Evolutionary conservation across 495 filamentous ascomycete genomes (phyloP).

Genomic region (Podospora conica): DNA sequence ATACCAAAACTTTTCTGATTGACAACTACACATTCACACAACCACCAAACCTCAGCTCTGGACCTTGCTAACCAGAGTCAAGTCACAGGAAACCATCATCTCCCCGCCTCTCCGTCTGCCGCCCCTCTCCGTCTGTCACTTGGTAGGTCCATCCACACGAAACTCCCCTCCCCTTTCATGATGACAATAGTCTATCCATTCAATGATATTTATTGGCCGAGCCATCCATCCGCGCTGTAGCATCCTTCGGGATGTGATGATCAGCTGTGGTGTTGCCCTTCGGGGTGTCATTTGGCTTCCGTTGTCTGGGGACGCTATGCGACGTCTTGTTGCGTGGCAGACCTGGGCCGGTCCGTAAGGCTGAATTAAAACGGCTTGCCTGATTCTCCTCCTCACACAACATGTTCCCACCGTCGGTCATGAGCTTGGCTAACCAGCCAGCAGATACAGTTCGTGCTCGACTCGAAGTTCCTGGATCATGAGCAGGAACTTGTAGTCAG

Average conservation of each 20-base stretch:
- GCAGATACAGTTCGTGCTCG: background rate
- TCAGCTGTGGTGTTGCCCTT: constrained; percentile 78
- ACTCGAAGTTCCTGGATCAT: background rate
- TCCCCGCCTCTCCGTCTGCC: too few species aligned
- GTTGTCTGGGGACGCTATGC: constrained; percentile 30
- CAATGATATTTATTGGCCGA: constrained; percentile 75
- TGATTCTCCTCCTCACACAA: constrained; percentile 22
- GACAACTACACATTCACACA: background rate
- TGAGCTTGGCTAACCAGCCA: constrained; percentile 5
- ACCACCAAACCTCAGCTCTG: constrained; percentile 5
- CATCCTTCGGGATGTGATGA: constrained; percentile 55
- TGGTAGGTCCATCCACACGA: background rate
- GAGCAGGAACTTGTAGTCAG: background rate
- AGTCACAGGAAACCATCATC: background rate
- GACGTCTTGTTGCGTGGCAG: constrained; percentile 40
- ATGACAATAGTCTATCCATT: constrained; percentile 99
- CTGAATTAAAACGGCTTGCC: constrained; percentile 49
- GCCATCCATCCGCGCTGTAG: constrained; percentile 77
- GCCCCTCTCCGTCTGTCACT: background rate
- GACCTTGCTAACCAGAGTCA: constrained; percentile 16
- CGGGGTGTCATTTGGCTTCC: constrained; percentile 43
- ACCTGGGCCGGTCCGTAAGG: constrained; percentile 37
- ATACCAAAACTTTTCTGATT: constrained; percentile 67
- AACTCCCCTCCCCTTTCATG: constrained; percentile 41
- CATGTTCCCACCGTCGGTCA: background rate